Conservation (phyloP, 345 rosid species). For the Aquilaria yunnanensis region DNA sequence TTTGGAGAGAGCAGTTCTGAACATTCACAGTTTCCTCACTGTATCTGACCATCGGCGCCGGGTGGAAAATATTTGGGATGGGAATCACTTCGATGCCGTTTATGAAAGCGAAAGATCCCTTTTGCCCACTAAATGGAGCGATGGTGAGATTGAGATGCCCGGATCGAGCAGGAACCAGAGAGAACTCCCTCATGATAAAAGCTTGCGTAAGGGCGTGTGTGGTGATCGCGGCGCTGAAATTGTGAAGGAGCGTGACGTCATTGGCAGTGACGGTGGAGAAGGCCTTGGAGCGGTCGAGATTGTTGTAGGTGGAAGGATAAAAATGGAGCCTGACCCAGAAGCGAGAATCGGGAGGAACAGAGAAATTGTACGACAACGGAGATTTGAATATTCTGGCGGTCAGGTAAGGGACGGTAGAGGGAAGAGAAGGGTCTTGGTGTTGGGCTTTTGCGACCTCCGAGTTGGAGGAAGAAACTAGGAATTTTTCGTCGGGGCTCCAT, state of each 20-base stretch:
- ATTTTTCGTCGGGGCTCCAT: conserved; percentile 39
- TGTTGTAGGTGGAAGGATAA: conserved; percentile 33
- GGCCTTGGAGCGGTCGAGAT: conserved; percentile 22
- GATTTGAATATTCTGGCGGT: conserved; percentile 46
- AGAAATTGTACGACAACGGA: conserved; percentile 31
- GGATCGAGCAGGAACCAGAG: conserved; percentile 19
- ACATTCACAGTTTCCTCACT: conserved; percentile 19
- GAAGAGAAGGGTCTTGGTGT: conserved; percentile 41
- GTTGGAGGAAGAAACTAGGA: conserved; percentile 19
- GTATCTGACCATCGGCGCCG: conserved; percentile 32
- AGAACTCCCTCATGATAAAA: conserved; percentile 36
- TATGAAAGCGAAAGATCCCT: conserved; percentile 39
- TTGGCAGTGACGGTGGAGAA: conserved; percentile 29
- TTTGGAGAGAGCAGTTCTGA: conserved; percentile 28
- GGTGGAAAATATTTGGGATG: conserved; percentile 30
- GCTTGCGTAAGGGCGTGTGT: conserved; percentile 48
- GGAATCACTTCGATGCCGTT: conserved; percentile 58
- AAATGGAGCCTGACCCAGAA: conserved; percentile 46
- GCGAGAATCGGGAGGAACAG: conserved; percentile 22
- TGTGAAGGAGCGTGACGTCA: conserved; percentile 39
- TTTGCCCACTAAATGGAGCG: conserved; percentile 20
- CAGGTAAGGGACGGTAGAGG: conserved; percentile 47
- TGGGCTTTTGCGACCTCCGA: conserved; percentile 20
- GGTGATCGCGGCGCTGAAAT: conserved; percentile 47
- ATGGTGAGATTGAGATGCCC: conserved; percentile 32